phyloP scores from a whole-genome alignment of 2,329 filamentous ascomycete species.

The Tolypocladium album region DNA sequence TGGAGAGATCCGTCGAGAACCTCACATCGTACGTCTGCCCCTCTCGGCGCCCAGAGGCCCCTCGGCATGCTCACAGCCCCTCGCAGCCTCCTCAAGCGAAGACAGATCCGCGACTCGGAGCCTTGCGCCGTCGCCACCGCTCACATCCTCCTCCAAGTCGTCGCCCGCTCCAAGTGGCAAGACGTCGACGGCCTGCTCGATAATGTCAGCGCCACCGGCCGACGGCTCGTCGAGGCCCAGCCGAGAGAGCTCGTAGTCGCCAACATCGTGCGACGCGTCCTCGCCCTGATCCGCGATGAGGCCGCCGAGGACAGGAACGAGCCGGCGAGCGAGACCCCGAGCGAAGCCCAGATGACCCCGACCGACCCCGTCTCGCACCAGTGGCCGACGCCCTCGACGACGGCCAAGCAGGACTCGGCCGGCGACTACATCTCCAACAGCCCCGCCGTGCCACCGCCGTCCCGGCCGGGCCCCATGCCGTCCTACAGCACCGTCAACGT shows the following conservation, averaged over 20 bases:
- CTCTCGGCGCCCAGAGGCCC: background rate
- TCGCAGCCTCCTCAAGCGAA: slow-evolving; percentile 70
- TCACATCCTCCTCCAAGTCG: slow-evolving; percentile 76
- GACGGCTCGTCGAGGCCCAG: slow-evolving; percentile 69
- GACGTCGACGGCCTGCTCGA: slow-evolving; percentile 71
- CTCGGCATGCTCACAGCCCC: background rate
- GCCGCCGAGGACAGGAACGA: slow-evolving; percentile 70
- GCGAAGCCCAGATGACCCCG: slow-evolving; percentile 30
- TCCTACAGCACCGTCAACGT: slow-evolving; percentile 55
- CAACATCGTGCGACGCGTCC: slow-evolving; percentile 83
- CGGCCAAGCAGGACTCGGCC: slow-evolving; percentile 22
- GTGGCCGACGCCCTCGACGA: slow-evolving; percentile 17
- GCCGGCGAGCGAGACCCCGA: slow-evolving; percentile 46
- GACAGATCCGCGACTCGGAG: slow-evolving; percentile 81
- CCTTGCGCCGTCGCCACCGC: slow-evolving; percentile 87
- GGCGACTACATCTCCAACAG: slow-evolving; percentile 16
- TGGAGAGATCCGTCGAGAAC: slow-evolving; percentile 75
- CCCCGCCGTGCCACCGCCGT: slow-evolving; percentile 13
- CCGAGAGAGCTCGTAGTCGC: slow-evolving; percentile 86
- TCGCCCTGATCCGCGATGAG: slow-evolving; percentile 87
- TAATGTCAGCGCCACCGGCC: slow-evolving; percentile 69
- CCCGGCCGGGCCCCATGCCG: slow-evolving; percentile 50
- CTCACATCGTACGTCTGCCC: slow-evolving; percentile 59
- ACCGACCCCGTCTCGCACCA: slow-evolving; percentile 27
- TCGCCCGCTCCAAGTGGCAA: slow-evolving; percentile 68